Conservation (phyloP, 495 filamentous ascomycete genomes). For the Penicillium macrosclerotiorum region DNA sequence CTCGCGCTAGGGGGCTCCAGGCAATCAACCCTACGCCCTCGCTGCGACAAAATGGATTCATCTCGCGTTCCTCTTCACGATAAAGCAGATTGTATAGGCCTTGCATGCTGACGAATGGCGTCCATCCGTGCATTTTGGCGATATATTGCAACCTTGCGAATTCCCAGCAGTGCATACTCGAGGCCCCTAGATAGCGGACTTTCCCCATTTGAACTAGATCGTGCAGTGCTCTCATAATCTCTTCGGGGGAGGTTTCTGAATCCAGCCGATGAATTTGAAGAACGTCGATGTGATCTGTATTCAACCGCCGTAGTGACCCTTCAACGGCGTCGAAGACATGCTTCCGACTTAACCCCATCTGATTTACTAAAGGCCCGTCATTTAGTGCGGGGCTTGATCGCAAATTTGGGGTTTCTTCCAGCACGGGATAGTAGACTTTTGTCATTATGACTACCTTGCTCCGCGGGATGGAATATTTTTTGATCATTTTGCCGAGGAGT, state of each 20-base stretch:
- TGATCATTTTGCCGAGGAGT: slow-evolving; percentile 69
- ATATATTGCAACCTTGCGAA: slow-evolving; percentile 44
- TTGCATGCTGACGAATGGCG: slow-evolving; percentile 69
- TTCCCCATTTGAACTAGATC: slow-evolving; percentile 64
- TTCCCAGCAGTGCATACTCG: slow-evolving; percentile 30
- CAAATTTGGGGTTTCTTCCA: slow-evolving; percentile 28
- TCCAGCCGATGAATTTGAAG: slow-evolving; percentile 55
- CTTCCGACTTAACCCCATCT: slow-evolving; percentile 46
- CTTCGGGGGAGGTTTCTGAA: slow-evolving; percentile 54
- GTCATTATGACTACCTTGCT: slow-evolving; percentile 67
- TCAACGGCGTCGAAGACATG: slow-evolving; percentile 55
- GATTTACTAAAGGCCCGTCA: slow-evolving; percentile 37
- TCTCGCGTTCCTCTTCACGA: slow-evolving; percentile 71
- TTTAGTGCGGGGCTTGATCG: slow-evolving; percentile 20
- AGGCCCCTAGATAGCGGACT: slow-evolving; percentile 65
- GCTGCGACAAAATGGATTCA: slow-evolving; percentile 64
- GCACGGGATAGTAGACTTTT: slow-evolving; percentile 63
- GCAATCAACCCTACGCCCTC: slow-evolving; percentile 68
- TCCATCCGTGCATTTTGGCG: slow-evolving; percentile 59
- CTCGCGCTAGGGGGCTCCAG: slow-evolving; percentile 56
- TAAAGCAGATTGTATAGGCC: slow-evolving; percentile 68
- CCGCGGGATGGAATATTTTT: slow-evolving; percentile 69
- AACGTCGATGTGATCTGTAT: slow-evolving; percentile 55
- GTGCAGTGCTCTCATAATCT: slow-evolving; percentile 71
- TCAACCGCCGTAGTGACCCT: slow-evolving; percentile 41